Evolutionary conservation across 2,329 filamentous ascomycete species (phyloP), one percentile per base, ranked within the genome.

Genomic region (Akanthomyces dipterigenus): DNA sequence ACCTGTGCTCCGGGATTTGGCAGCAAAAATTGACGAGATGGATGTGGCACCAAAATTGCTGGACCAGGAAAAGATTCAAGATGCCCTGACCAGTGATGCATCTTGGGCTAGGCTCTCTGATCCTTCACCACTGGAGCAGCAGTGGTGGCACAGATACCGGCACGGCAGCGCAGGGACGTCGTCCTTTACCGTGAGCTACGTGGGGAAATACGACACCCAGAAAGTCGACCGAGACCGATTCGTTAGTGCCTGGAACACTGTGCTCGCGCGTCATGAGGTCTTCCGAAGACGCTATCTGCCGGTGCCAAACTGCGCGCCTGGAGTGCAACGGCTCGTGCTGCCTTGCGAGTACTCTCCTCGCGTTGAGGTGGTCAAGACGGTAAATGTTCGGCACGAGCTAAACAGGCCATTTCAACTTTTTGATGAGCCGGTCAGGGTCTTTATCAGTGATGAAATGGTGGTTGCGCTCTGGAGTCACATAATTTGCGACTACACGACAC

Each of bases 401-500:
- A 68, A 69, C 42, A 58, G 58, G 26, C 65, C 65, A 2, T 73
- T 74, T 59, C 26, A 68, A 40, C 60, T 74, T 9, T 48, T 56
- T 1, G 63, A 64, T 7, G 49, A 65, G 26, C 67, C 66, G 1
- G 66, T 74, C 46, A 67, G 70, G 18, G 68, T 72, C 8, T 28
- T 67, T 16, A 60, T 73, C 11, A 66, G 69, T 1, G 31, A 45
- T 20, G 53, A 64, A 8, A 49, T 60, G 1, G 53, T 75, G 3
- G 38, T 72, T 5, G 63, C 70, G 20, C 59, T 67, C 2, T 55
- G 67, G 48, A 69, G 67, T 34, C 73, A 75, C 58, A 73, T 75
- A 51, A 67, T 75, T 11, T 68, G 67, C 55, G 73, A 75, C 61
- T 64, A 69, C 5, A 73, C 71, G 5, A 64, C 73, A 3, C 61